These are phyloP conservation scores for Apostasia shenzhenica DNA, from an alignment of 106 monocot species.

Conservation along the genomic window DNA sequence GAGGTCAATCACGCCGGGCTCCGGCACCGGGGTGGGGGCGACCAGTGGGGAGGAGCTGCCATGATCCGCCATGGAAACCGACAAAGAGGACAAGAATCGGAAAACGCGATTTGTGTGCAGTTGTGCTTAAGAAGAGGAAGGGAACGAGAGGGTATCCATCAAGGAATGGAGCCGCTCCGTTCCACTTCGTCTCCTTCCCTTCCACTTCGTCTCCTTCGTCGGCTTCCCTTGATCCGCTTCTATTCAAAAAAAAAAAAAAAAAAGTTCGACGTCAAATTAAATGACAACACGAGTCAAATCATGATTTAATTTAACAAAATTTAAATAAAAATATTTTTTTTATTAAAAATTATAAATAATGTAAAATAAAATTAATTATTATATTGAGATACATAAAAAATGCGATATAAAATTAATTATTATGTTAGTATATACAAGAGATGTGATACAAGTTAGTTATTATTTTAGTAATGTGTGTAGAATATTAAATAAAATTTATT, in stretches of 20 bases:
- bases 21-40: slow-evolving; percentile 14
- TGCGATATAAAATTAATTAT: too few species aligned
- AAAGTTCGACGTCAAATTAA: too few species aligned
- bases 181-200: background rate
- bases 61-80: slow-evolving; percentile 19
- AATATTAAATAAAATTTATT: too few species aligned
- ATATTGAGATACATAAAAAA: too few species aligned
- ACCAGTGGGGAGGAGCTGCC: slow-evolving; percentile 28
- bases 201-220: background rate
- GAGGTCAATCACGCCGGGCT: slow-evolving; percentile 40
- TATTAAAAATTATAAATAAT: too few species aligned
- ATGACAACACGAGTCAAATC: too few species aligned
- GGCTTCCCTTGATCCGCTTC: background rate
- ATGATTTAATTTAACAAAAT: too few species aligned
- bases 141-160: background rate
- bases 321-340: too few species aligned
- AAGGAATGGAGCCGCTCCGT: background rate
- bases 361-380: too few species aligned
- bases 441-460: too few species aligned
- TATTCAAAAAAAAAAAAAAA: background rate
- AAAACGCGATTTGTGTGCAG: background rate
- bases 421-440: too few species aligned
- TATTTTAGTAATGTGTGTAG: too few species aligned
- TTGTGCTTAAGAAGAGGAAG: background rate
- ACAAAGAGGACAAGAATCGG: background rate